Conservation (phyloP, 805 yeast genomes). For the Candida lessepsii region DNA sequence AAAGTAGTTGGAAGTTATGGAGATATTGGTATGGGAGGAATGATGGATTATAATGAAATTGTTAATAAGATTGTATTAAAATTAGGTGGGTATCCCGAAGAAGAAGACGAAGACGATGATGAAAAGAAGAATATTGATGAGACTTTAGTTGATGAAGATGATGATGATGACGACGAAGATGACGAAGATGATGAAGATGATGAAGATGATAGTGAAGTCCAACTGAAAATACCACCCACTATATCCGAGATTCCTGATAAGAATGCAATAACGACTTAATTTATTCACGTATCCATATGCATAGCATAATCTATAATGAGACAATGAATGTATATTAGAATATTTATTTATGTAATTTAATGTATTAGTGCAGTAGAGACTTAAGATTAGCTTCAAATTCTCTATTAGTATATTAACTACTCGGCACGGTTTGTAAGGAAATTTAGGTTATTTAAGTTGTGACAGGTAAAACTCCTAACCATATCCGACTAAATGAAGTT, state of each 20-base stretch:
- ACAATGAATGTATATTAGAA: conserved; percentile 5
- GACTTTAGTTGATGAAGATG: conserved; percentile 42
- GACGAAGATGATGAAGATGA: conserved; percentile 36
- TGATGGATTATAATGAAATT: conserved; percentile 96
- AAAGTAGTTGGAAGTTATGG: conserved; percentile 92
- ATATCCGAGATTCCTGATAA: background rate
- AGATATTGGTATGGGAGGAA: conserved; percentile 99
- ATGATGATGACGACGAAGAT: conserved; percentile 47
- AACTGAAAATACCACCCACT: background rate
- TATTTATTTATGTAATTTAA: conserved; percentile 2
- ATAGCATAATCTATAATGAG: background rate
- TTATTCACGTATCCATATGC: no score
- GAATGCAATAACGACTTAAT: background rate
- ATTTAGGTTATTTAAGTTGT: no score
- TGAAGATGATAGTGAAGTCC: conserved; percentile 19
- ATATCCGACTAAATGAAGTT: no score
- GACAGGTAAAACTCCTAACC: no score
- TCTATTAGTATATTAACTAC: no score
- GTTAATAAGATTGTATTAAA: conserved; percentile 80
- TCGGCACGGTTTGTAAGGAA: no score
- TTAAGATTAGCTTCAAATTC: no score
- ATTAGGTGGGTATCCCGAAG: conserved; percentile 54
- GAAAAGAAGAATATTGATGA: conserved; percentile 34
- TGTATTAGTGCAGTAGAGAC: no score
- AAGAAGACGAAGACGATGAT: conserved; percentile 48